phyloP scores from a whole-genome alignment of 345 rosid genomes.

The Mallotus nudiflorus region DNA sequence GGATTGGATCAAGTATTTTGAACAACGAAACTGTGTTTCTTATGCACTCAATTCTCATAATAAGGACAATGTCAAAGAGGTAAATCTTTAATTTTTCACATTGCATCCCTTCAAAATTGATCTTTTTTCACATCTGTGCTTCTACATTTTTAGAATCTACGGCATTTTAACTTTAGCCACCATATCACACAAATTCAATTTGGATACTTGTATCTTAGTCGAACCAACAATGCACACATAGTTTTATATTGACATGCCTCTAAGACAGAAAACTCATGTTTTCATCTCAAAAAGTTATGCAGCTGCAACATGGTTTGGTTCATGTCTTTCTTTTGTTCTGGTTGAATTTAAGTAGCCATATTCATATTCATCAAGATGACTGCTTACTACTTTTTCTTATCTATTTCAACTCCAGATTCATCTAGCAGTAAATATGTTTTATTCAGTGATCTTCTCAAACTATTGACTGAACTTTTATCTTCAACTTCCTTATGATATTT shows the following conservation, averaged over 20 bases:
- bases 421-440: background rate
- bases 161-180: too few species aligned
- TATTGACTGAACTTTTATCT: too few species aligned
- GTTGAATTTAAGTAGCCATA: background rate
- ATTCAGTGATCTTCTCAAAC: too few species aligned
- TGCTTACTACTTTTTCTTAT: background rate
- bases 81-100: constrained; percentile 9
- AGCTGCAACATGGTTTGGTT: too few species aligned
- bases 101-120: background rate
- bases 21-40: constrained; percentile 41
- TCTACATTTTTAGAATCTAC: too few species aligned
- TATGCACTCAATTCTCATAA: constrained; percentile 78
- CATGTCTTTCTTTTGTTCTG: background rate
- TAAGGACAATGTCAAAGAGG: constrained; percentile 67
- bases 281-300: too few species aligned
- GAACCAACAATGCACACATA: too few species aligned
- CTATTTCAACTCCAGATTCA: background rate
- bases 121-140: too few species aligned
- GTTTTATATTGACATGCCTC: too few species aligned
- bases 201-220: background rate
- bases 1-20: constrained; percentile 62
- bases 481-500: background rate
- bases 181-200: too few species aligned
- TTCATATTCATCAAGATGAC: background rate
- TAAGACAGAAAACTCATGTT: too few species aligned